Conservation (phyloP, 2,329 filamentous ascomycete genomes). For the Setomelanomma holmii region DNA sequence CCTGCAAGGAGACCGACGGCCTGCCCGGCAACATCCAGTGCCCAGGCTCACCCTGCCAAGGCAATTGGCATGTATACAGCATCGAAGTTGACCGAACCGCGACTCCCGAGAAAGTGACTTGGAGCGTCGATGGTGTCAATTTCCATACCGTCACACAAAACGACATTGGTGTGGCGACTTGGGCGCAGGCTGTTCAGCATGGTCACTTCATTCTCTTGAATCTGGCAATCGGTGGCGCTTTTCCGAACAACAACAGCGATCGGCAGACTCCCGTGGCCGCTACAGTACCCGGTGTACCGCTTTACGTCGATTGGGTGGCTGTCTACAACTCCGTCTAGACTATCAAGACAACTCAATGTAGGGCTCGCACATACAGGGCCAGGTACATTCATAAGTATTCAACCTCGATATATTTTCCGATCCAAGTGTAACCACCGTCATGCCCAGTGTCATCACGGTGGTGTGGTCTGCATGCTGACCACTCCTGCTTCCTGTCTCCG, state of each 20-base stretch:
- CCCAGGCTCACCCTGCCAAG: conserved; percentile 11
- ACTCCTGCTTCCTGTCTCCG: too few species aligned
- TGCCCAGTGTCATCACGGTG: too few species aligned
- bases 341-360: not conserved
- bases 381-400: not conserved
- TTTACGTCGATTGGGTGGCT: conserved; percentile 13
- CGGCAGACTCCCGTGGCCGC: conserved; percentile 2
- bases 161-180: conserved; percentile 2
- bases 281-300: conserved; percentile 1
- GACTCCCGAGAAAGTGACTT: conserved; percentile 8
- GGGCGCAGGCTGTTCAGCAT: conserved; percentile 8
- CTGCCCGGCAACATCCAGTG: not conserved
- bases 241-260: conserved; percentile 3
- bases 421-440: too few species aligned
- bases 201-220: conserved; percentile 14
- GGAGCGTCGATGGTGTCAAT: conserved; percentile 8
- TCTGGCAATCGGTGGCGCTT: conserved; percentile 12
- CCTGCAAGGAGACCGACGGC: conserved; percentile 6
- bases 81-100: conserved; percentile 10
- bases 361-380: not conserved
- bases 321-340: conserved; percentile 9
- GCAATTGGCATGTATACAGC: conserved; percentile 9
- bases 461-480: too few species aligned
- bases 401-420: not conserved
- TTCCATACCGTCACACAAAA: conserved; percentile 8